Percentiles rank a stretch among this genome's conserved stretches.
Evolutionary conservation across 2,329 filamentous ascomycete species (phyloP).

Genomic region (Pyricularia grisea): DNA sequence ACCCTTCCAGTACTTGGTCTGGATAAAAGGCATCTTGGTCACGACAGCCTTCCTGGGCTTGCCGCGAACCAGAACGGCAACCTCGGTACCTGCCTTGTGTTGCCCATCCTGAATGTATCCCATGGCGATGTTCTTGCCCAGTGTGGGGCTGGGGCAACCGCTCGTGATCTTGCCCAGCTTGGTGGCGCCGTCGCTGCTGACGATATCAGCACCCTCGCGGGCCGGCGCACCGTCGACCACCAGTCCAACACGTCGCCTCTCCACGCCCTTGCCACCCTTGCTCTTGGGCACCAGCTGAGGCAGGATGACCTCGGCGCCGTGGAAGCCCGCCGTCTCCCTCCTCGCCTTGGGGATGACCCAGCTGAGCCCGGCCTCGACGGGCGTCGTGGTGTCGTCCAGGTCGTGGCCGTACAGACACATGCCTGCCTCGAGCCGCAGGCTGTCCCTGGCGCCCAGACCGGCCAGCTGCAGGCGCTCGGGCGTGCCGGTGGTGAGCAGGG

Average conservation of each 20-base stretch:
- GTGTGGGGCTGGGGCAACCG: slow-evolving; percentile 77
- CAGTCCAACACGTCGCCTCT: slow-evolving; percentile 69
- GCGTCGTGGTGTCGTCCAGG: slow-evolving; percentile 65
- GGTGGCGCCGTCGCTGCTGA: slow-evolving; percentile 37
- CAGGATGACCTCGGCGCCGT: slow-evolving; percentile 71
- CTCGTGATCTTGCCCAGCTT: slow-evolving; percentile 77
- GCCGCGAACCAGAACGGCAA: slow-evolving; percentile 69
- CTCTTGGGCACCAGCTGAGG: slow-evolving; percentile 64
- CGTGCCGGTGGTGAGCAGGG: slow-evolving; percentile 57
- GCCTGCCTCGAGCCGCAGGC: slow-evolving; percentile 85
- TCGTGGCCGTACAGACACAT: slow-evolving; percentile 99
- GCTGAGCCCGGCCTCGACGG: slow-evolving; percentile 44
- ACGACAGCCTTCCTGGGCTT: slow-evolving; percentile 67
- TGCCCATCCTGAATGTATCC: slow-evolving; percentile 74
- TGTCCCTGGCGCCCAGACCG: slow-evolving; percentile 85
- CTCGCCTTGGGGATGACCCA: slow-evolving; percentile 85
- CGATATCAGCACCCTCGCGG: slow-evolving; percentile 76
- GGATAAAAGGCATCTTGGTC: slow-evolving; percentile 82
- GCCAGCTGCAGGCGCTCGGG: slow-evolving; percentile 61
- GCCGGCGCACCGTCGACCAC: slow-evolving; percentile 80
- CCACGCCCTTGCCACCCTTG: slow-evolving; percentile 62
- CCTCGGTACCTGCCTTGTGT: slow-evolving; percentile 77
- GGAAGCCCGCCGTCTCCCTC: slow-evolving; percentile 63
- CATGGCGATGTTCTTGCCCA: slow-evolving; percentile 93
- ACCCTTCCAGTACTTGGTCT: slow-evolving; percentile 63